A percentile compares a stretch with the other conserved stretches of the same genome.
Conservation (phyloP, 306 rosid species). For the Mucuna pruriens region DNA sequence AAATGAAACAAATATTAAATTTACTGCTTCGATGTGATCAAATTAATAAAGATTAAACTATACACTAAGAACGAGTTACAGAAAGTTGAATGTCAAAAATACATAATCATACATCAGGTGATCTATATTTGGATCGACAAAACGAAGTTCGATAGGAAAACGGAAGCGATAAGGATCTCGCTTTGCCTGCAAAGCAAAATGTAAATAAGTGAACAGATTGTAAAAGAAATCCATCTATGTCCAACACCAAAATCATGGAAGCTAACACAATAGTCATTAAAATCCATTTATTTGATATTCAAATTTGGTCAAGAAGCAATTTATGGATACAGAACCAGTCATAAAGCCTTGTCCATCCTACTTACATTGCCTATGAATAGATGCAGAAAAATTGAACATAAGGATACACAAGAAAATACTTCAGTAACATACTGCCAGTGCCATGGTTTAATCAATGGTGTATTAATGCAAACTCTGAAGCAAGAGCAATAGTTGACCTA, state of each 20-base stretch:
- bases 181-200: constrained; percentile 73
- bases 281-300: background rate
- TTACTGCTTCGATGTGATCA: constrained; percentile 26
- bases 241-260: background rate
- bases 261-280: constrained; percentile 7
- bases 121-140: constrained; percentile 89
- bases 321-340: constrained; percentile 16
- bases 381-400: background rate
- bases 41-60: constrained; percentile 31
- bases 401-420: constrained; percentile 15
- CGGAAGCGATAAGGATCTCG: constrained; percentile 95
- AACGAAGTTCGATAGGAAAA: constrained; percentile 95
- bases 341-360: background rate
- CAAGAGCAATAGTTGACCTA: background rate
- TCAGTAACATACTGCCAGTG: constrained; percentile 13
- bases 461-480: background rate
- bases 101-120: constrained; percentile 79
- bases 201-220: background rate
- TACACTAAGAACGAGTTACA: constrained; percentile 13
- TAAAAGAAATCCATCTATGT: constrained; percentile 20
- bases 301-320: constrained; percentile 7
- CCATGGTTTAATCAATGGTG: constrained; percentile 24
- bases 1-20: constrained; percentile 41
- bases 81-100: constrained; percentile 39
- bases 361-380: constrained; percentile 3